Conservation (phyloP, 78 protist genomes). For the Pelomyxa schiedti region DNA sequence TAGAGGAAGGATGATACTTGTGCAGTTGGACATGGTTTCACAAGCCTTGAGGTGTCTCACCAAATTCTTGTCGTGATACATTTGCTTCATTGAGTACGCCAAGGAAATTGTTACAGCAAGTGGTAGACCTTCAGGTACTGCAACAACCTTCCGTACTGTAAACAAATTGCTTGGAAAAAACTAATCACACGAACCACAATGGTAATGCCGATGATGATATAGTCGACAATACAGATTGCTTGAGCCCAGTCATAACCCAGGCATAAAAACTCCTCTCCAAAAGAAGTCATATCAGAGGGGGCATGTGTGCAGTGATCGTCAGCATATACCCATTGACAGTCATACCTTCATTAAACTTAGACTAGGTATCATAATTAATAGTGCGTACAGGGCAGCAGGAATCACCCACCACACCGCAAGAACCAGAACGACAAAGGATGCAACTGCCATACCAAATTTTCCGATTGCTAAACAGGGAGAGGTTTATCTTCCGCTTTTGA, state of each 20-base stretch:
- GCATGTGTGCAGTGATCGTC: not conserved
- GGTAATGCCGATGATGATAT: conserved; percentile 72
- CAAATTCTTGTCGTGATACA: conserved; percentile 82
- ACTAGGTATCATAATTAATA: too few relatives aligned
- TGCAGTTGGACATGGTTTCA: conserved; percentile 87
- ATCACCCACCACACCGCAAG: conserved; percentile 15
- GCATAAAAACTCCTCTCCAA: not conserved
- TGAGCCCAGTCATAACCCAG: conserved; percentile 6
- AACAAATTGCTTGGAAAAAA: conserved; percentile 19
- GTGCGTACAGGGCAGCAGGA: not conserved
- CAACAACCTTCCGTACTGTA: not conserved
- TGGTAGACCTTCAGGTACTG: conserved; percentile 71
- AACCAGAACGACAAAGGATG: conserved; percentile 18
- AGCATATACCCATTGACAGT: not conserved
- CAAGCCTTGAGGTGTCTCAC: conserved; percentile 86
- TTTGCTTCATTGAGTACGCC: conserved; percentile 73
- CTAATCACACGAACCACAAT: conserved; percentile 94
- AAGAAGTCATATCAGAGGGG: not conserved
- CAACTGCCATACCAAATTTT: conserved; percentile 33
- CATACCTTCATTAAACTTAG: too few relatives aligned
- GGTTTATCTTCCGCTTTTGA: too few relatives aligned
- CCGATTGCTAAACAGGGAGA: too few relatives aligned
- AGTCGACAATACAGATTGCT: conserved; percentile 29
- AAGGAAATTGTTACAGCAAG: conserved; percentile 91
- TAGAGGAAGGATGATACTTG: too few relatives aligned